Percentiles rank a stretch among this genome's conserved stretches.
Evolutionary conservation across 768 basidiomycete genomes (phyloP).

Genomic region (Cyclocybe aegerita): DNA sequence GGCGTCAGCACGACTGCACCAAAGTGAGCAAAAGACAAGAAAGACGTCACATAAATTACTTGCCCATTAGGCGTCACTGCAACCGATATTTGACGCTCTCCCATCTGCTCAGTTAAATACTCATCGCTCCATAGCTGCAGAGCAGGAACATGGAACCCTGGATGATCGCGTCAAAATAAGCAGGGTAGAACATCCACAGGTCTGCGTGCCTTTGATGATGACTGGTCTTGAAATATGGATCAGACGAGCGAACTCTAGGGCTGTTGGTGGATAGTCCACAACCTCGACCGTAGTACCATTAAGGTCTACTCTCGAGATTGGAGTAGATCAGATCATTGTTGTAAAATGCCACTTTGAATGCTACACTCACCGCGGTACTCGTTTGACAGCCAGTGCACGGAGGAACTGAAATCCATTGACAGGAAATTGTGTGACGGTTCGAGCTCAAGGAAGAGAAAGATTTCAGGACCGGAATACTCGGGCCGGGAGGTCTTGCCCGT

Average conservation of each 20-base stretch:
- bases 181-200: background rate
- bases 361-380: conserved; percentile 42
- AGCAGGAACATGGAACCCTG: conserved; percentile 52
- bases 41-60: conserved; percentile 13
- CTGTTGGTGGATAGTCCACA: conserved; percentile 55
- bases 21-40: conserved; percentile 6
- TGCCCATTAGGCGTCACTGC: conserved; percentile 87
- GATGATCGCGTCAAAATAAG: background rate
- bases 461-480: too few relatives aligned
- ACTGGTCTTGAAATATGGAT: conserved; percentile 72
- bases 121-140: conserved; percentile 62
- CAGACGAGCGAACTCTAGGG: conserved; percentile 68
- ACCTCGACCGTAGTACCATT: conserved; percentile 55
- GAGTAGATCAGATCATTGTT: background rate
- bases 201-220: conserved; percentile 59
- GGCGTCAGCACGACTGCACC: conserved; percentile 71
- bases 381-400: conserved; percentile 26
- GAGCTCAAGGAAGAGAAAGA: too few relatives aligned
- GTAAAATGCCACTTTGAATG: background rate
- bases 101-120: conserved; percentile 60
- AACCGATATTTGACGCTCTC: conserved; percentile 56
- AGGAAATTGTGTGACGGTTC: background rate
- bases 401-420: conserved; percentile 7
- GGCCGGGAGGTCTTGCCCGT: too few relatives aligned
- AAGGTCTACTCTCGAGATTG: conserved; percentile 39